Percentiles rank a stretch among this genome's conserved stretches.
phyloP scores from a whole-genome alignment of 306 rosid species.

The Oxytropis ochrocephala region DNA sequence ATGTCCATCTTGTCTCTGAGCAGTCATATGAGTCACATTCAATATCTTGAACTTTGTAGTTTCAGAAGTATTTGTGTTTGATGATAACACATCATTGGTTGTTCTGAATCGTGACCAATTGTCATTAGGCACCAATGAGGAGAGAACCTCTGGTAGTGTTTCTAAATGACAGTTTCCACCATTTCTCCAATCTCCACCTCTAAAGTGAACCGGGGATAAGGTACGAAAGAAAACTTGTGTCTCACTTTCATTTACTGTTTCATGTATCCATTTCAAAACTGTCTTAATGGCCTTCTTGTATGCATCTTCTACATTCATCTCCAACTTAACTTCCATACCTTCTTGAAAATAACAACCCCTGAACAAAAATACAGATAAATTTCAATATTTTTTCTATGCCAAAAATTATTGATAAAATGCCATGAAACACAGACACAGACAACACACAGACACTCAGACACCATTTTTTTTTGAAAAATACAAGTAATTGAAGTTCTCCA shows the following conservation, averaged over 20 bases:
- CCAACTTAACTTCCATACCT: constrained; percentile 56
- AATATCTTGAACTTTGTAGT: constrained; percentile 36
- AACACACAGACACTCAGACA: too few relatives aligned
- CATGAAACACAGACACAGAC: too few relatives aligned
- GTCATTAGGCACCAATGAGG: constrained; percentile 49
- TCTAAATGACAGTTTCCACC: constrained; percentile 83
- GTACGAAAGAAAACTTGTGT: constrained; percentile 74
- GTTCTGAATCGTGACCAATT: constrained; percentile 51
- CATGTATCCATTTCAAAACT: constrained; percentile 58
- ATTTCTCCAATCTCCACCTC: constrained; percentile 87
- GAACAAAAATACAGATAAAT: neutral
- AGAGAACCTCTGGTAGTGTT: constrained; percentile 67
- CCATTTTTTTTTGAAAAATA: too few relatives aligned
- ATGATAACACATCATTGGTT: constrained; percentile 48
- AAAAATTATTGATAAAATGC: too few relatives aligned
- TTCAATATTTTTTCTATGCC: neutral
- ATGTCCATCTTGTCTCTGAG: constrained; percentile 83
- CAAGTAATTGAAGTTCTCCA: too few relatives aligned
- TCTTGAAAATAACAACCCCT: constrained; percentile 91
- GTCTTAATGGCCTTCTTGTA: constrained; percentile 57
- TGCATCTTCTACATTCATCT: constrained; percentile 65
- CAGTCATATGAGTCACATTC: constrained; percentile 62
- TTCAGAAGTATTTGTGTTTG: constrained; percentile 18
- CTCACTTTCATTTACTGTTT: constrained; percentile 39
- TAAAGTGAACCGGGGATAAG: constrained; percentile 82